Percentiles rank a stretch among this genome's conserved stretches.
Evolutionary conservation across 768 basidiomycete species (phyloP).

Genomic region (Dacryopinax primogenitus): DNA sequence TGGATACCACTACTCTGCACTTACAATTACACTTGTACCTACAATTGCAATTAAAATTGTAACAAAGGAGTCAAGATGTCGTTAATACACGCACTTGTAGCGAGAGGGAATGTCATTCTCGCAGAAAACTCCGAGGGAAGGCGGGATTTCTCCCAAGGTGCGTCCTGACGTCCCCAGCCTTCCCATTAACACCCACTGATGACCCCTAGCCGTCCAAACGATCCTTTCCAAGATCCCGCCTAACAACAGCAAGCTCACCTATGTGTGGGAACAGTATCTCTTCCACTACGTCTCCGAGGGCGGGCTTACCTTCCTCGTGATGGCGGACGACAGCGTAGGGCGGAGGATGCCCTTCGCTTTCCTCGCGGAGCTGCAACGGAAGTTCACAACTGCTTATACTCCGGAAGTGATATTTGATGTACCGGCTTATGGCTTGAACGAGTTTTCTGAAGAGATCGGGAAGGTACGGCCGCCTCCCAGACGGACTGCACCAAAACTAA

Average conservation of each 20-base stretch:
- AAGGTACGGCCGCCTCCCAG: slow-evolving; percentile 19
- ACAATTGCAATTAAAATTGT: too few species aligned
- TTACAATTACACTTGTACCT: too few species aligned
- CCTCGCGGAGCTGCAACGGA: slow-evolving; percentile 66
- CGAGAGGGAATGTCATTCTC: slow-evolving; percentile 65
- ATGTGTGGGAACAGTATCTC: slow-evolving; percentile 85
- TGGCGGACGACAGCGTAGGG: slow-evolving; percentile 88
- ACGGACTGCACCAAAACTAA: slow-evolving; percentile 23
- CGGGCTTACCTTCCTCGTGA: slow-evolving; percentile 77
- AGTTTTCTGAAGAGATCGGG: slow-evolving; percentile 28
- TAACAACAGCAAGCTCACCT: slow-evolving; percentile 50
- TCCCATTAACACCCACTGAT: not conserved
- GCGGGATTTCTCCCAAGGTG: slow-evolving; percentile 82
- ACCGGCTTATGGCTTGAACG: slow-evolving; percentile 26
- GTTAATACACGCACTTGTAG: slow-evolving; percentile 69
- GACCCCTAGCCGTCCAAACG: slow-evolving; percentile 72
- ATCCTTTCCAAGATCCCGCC: slow-evolving; percentile 94
- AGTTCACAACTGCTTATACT: slow-evolving; percentile 28
- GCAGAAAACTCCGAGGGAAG: slow-evolving; percentile 73
- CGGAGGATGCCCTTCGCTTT: slow-evolving; percentile 96
- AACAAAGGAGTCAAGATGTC: slow-evolving; percentile 26
- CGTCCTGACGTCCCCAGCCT: slow-evolving; percentile 2
- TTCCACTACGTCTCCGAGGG: slow-evolving; percentile 90
- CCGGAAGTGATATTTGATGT: slow-evolving; percentile 28
- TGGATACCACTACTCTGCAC: too few species aligned